Percentiles rank a stretch among this genome's conserved stretches.
phyloP scores from a whole-genome alignment of 2,329 filamentous ascomycete genomes.

The Trichoderma sp. region DNA sequence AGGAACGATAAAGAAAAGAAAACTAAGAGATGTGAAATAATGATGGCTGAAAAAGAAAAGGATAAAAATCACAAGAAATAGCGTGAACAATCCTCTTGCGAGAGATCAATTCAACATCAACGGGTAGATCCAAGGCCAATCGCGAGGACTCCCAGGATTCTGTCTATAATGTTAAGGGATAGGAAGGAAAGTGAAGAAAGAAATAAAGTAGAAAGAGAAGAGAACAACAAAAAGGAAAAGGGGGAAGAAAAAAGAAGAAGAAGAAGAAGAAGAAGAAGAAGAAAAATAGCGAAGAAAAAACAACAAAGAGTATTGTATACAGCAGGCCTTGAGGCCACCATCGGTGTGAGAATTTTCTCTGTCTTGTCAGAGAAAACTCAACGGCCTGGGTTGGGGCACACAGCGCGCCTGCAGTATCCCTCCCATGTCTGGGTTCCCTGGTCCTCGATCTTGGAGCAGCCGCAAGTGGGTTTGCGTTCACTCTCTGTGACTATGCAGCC shows the following conservation, averaged over 20 bases:
- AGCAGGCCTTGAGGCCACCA: neutral
- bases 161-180: conserved; percentile 14
- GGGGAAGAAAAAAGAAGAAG: conserved; percentile 6
- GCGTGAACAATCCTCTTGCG: conserved; percentile 12
- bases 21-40: neutral
- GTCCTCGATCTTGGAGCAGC: conserved; percentile 34
- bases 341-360: neutral
- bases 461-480: conserved; percentile 35
- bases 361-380: neutral
- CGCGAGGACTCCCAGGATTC: neutral
- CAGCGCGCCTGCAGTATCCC: conserved; percentile 37
- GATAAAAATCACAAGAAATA: neutral
- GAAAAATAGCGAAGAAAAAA: neutral
- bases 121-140: neutral
- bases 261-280: too few relatives aligned
- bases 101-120: conserved; percentile 1
- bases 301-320: neutral
- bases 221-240: neutral
- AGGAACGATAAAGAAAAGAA: neutral
- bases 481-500: conserved; percentile 35
- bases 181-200: conserved; percentile 2
- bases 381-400: conserved; percentile 37
- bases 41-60: neutral
- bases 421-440: conserved; percentile 37
- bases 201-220: conserved; percentile 20